Evolutionary conservation across 129 eudicot species (phyloP).

Genomic region (Escallonia herrerae): DNA sequence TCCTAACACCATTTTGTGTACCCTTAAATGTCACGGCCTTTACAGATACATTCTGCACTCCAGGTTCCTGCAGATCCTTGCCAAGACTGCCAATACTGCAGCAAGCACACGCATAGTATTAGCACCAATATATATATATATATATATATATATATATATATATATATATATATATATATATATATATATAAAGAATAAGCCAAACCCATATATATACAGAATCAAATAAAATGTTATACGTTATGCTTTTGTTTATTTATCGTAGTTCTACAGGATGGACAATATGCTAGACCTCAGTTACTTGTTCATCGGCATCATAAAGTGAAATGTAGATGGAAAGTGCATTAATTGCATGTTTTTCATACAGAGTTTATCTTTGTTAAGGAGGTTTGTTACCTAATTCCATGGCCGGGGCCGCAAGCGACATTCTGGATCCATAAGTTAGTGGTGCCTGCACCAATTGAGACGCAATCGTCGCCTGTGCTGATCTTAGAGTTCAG

Average conservation of each 20-base stretch:
- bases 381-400: conserved; percentile 33
- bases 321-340: neutral
- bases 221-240: no score
- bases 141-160: no score
- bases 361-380: no score
- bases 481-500: conserved; percentile 49
- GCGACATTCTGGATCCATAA: conserved; percentile 49
- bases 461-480: conserved; percentile 78
- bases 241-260: no score
- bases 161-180: no score
- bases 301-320: no score
- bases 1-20: conserved; percentile 49
- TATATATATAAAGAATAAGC: no score
- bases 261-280: no score
- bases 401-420: conserved; percentile 88
- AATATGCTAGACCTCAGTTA: no score
- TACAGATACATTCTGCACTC: conserved; percentile 59
- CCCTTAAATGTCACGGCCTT: conserved; percentile 37
- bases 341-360: no score
- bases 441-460: conserved; percentile 54
- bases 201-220: no score
- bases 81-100: conserved; percentile 64
- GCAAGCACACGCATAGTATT: neutral
- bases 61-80: conserved; percentile 36
- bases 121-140: neutral